phyloP scores from a whole-genome alignment of 2,329 filamentous ascomycete species.

The Alternaria angustiovoidea region DNA sequence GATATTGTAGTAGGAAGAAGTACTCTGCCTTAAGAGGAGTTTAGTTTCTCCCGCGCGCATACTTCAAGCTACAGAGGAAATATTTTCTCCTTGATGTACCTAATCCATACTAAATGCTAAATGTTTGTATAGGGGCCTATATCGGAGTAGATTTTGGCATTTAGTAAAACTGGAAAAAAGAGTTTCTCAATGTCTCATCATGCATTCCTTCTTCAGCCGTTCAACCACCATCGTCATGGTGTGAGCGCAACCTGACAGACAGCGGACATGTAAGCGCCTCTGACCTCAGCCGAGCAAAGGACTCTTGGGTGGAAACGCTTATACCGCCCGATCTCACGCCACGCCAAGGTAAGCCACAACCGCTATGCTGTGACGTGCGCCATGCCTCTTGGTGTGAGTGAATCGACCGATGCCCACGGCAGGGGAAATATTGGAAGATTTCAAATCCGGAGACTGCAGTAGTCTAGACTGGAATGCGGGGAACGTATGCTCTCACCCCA shows the following conservation, averaged over 20 bases:
- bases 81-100: too few species aligned
- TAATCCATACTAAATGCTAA: too few species aligned
- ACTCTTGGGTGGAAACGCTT: background rate
- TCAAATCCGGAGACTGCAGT: background rate
- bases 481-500: background rate
- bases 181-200: background rate
- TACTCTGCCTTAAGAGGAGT: too few species aligned
- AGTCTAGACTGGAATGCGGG: background rate
- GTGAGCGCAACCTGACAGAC: background rate
- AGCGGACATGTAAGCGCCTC: background rate
- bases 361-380: background rate
- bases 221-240: background rate
- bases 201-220: background rate
- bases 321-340: background rate
- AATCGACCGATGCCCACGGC: background rate
- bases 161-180: too few species aligned
- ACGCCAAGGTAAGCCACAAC: slow-evolving; percentile 3
- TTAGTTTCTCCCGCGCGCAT: too few species aligned
- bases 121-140: too few species aligned
- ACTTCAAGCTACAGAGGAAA: too few species aligned
- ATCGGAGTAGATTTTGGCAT: too few species aligned
- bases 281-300: slow-evolving; percentile 9
- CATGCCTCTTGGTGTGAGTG: background rate
- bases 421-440: background rate
- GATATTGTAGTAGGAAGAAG: too few species aligned